A percentile compares a stretch with the other conserved stretches of the same genome.
These are phyloP conservation scores for Yamadazyma sp. DNA, from an alignment of 1,139 yeast species.

Conservation along the genomic window DNA sequence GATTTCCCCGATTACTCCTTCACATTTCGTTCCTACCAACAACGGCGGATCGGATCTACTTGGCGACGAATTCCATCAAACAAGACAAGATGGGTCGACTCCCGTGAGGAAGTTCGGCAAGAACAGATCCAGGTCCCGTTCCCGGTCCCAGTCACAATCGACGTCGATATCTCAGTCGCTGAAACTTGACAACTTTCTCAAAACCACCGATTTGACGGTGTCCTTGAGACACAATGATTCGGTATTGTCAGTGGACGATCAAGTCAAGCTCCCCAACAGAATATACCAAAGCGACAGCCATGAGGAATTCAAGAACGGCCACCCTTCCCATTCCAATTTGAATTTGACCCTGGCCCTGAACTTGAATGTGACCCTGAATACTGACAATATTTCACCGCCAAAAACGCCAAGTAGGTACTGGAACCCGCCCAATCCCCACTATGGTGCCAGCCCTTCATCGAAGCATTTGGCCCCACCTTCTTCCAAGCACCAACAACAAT, in stretches of 20 bases:
- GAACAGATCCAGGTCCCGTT: constrained; percentile 6
- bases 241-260: constrained; percentile 31
- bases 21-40: not conserved
- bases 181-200: constrained; percentile 3
- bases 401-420: constrained; percentile 9
- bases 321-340: not conserved
- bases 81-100: constrained; percentile 8
- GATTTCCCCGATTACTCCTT: not conserved
- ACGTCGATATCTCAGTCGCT: constrained; percentile 1
- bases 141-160: constrained; percentile 4
- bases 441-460: not conserved
- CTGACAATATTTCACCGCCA: constrained; percentile 19
- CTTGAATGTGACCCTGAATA: too few relatives aligned
- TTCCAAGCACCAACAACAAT: not conserved
- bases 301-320: not conserved
- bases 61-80: constrained; percentile 1
- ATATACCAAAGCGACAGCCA: constrained; percentile 6
- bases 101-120: constrained; percentile 13
- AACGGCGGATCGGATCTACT: not conserved
- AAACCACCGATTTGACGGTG: constrained; percentile 27
- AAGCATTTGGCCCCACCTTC: constrained; percentile 15
- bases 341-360: too few relatives aligned
- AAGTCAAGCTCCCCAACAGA: constrained; percentile 19
- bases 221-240: constrained; percentile 46
- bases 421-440: constrained; percentile 2